Evolutionary conservation across 2,329 filamentous ascomycete species (phyloP).

Genomic region (Aureobasidium sp.): DNA sequence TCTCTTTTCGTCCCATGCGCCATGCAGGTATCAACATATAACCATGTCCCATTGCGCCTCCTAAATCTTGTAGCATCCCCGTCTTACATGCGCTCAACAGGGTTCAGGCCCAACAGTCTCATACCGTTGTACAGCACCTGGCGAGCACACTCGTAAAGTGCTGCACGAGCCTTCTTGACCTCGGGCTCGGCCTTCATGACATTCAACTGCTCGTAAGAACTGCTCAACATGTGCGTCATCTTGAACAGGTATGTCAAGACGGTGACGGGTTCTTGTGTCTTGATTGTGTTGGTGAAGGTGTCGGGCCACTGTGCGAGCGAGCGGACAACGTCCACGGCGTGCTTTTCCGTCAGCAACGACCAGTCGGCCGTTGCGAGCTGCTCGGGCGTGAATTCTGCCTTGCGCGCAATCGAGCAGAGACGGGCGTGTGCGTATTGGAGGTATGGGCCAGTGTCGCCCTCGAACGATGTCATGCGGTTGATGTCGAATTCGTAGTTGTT

Average conservation of each 20-base stretch:
- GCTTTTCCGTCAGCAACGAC: constrained; percentile 58
- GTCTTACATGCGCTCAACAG: constrained; percentile 53
- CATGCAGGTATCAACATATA: constrained; percentile 1
- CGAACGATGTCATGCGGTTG: constrained; percentile 73
- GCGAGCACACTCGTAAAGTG: constrained; percentile 66
- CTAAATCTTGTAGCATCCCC: constrained; percentile 2
- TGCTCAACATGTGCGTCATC: constrained; percentile 73
- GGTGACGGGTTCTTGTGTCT: constrained; percentile 68
- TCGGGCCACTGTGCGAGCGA: constrained; percentile 79
- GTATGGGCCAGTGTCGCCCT: constrained; percentile 78
- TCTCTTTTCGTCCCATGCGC: constrained; percentile 3
- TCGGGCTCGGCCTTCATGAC: constrained; percentile 71
- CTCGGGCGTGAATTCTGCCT: constrained; percentile 39
- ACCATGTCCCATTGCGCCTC: neutral
- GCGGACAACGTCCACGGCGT: constrained; percentile 64
- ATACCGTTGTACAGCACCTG: constrained; percentile 76
- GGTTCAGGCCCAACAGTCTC: constrained; percentile 67
- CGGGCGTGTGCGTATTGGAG: constrained; percentile 76
- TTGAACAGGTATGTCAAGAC: constrained; percentile 70
- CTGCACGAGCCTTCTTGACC: constrained; percentile 62
- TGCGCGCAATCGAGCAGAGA: constrained; percentile 51
- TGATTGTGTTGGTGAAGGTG: constrained; percentile 72
- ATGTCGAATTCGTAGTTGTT: constrained; percentile 68
- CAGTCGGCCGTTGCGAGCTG: constrained; percentile 58
- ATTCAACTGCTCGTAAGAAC: constrained; percentile 66